Percentiles rank a stretch among this genome's conserved stretches.
Evolutionary conservation across 768 basidiomycete genomes (phyloP).

Genomic region (Chalciporus chontae): DNA sequence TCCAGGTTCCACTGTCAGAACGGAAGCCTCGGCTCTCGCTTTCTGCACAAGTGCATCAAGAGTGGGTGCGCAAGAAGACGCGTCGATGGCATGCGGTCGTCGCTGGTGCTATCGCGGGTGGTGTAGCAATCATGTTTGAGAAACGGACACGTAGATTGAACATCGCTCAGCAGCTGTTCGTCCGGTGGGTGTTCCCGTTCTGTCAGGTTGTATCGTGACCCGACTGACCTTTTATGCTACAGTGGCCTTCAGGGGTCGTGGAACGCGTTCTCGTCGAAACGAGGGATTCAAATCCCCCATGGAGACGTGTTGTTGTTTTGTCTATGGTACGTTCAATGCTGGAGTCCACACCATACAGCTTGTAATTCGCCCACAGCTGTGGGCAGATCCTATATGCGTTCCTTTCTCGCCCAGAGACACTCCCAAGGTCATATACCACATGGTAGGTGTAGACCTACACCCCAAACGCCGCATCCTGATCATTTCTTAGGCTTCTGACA

Average conservation of each 20-base stretch:
- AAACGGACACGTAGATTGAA: slow-evolving; percentile 57
- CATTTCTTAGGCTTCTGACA: slow-evolving; percentile 57
- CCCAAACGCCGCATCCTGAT: neutral
- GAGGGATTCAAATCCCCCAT: slow-evolving; percentile 69
- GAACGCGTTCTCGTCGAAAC: slow-evolving; percentile 69
- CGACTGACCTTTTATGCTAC: neutral
- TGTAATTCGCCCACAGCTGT: slow-evolving; percentile 43
- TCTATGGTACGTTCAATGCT: slow-evolving; percentile 47
- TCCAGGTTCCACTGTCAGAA: slow-evolving; percentile 19
- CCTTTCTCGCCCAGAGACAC: slow-evolving; percentile 76
- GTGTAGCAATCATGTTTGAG: slow-evolving; percentile 74
- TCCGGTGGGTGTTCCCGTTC: slow-evolving; percentile 53
- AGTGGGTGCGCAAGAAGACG: slow-evolving; percentile 63
- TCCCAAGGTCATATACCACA: slow-evolving; percentile 68
- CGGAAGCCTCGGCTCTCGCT: slow-evolving; percentile 55
- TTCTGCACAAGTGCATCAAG: slow-evolving; percentile 58
- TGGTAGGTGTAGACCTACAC: slow-evolving; percentile 48
- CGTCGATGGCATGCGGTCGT: slow-evolving; percentile 75
- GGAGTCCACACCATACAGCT: neutral
- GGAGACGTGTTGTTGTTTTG: slow-evolving; percentile 83
- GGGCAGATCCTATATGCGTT: slow-evolving; percentile 85
- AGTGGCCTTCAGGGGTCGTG: slow-evolving; percentile 91
- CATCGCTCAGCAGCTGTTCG: slow-evolving; percentile 87
- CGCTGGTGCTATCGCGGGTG: slow-evolving; percentile 75
- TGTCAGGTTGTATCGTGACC: neutral